Evolutionary conservation across 768 basidiomycete genomes (phyloP).

Genomic region (Lenzites betulinus): DNA sequence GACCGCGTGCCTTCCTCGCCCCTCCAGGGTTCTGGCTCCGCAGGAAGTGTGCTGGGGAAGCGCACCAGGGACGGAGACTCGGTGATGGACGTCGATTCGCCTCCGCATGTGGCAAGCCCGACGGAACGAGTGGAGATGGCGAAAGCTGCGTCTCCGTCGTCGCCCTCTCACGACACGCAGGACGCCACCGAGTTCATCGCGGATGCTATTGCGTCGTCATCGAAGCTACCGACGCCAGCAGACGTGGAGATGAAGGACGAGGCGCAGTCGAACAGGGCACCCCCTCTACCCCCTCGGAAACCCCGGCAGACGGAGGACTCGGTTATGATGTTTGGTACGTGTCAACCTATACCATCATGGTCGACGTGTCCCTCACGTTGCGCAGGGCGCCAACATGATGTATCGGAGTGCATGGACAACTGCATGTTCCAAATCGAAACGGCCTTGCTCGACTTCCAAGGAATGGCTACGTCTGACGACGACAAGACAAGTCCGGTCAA

Average conservation of each 20-base stretch:
- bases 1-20: conserved; percentile 35
- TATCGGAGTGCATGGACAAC: conserved; percentile 99
- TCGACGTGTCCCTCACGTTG: conserved; percentile 2
- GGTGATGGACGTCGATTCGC: conserved; percentile 52
- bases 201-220: conserved; percentile 24
- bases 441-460: conserved; percentile 77
- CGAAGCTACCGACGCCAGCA: conserved; percentile 23
- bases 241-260: conserved; percentile 37
- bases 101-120: conserved; percentile 3
- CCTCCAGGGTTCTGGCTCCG: conserved; percentile 17
- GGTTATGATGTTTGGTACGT: conserved; percentile 85
- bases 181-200: conserved; percentile 7
- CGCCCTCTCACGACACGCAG: conserved; percentile 26
- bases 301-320: conserved; percentile 61
- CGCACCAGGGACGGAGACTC: conserved; percentile 44
- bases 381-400: conserved; percentile 93
- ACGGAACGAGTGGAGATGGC: not conserved
- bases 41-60: conserved; percentile 64
- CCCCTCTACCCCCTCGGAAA: conserved; percentile 60
- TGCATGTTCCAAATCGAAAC: conserved; percentile 99
- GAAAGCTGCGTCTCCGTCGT: conserved; percentile 38
- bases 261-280: conserved; percentile 42
- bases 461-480: conserved; percentile 44
- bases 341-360: not conserved
- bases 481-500: conserved; percentile 81